These are phyloP conservation scores for Amphibolis antarctica DNA, from an alignment of 106 monocot species.

Conservation along the genomic window DNA sequence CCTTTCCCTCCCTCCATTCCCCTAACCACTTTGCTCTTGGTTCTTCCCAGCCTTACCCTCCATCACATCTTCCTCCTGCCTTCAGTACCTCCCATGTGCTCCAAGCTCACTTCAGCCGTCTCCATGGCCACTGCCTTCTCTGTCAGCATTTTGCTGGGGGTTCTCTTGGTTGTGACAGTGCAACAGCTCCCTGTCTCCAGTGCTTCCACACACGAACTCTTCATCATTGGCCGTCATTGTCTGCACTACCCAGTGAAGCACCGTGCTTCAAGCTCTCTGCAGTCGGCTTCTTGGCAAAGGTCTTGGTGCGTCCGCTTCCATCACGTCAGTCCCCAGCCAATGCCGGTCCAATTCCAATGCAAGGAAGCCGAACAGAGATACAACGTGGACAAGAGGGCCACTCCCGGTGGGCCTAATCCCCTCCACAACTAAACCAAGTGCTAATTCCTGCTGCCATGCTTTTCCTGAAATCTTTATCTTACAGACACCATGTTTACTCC, in stretches of 20 bases:
- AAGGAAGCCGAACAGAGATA: background rate
- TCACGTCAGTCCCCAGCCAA: background rate
- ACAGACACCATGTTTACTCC: background rate
- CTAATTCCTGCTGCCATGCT: background rate
- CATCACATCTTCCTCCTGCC: too few species aligned
- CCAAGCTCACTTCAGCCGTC: too few species aligned
- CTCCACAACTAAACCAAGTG: conserved; percentile 2
- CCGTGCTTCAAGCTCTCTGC: background rate
- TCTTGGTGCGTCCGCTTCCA: background rate
- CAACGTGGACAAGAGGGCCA: background rate
- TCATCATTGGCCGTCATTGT: background rate
- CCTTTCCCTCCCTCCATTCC: too few species aligned
- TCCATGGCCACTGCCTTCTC: background rate
- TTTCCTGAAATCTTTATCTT: background rate
- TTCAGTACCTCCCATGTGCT: too few species aligned
- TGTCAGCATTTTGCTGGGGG: background rate
- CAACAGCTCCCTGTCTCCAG: background rate
- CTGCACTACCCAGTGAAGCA: background rate
- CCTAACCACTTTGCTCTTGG: too few species aligned
- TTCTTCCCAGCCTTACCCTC: too few species aligned
- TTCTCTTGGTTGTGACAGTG: background rate
- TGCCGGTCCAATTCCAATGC: background rate
- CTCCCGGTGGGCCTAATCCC: conserved; percentile 4
- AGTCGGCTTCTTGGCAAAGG: background rate
- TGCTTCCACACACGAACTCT: background rate